Base-by-base conservation (phyloP, 352 stramenopile species). In the Phytophthora kernoviae region DNA sequence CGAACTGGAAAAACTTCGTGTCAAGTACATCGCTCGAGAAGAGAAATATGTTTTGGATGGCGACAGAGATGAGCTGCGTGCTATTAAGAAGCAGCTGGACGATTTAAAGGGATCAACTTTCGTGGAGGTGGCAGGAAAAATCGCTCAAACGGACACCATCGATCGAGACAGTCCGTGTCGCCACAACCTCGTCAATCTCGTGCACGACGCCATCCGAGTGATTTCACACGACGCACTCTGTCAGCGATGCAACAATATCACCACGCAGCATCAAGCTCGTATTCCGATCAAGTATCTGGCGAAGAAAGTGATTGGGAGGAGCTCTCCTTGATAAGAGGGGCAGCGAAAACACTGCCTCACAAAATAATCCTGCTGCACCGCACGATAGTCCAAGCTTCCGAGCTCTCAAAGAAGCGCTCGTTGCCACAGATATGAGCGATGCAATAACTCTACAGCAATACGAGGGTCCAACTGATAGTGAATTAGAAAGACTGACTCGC, bases 21-120 rank as follows among this genome's bases (percentile, higher is more conserved):
- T 94, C 22, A 92, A 92, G 41, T 93, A 93, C 27, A 73, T 90
- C 12, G 86, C 84, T 17, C 76, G 82, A 2, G 86, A 94, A 54
- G 86, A 94, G 50, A 85, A 79, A 34, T 92, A 84, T 47, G 82
- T 93, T 6, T 55, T 94, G 18, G 82, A 92, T 24, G 84, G 84
- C 8, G 84, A 94, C 40, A 80, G 86, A 50, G 80, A 93, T 37
- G 86, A 94, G 48, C 63, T 94, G 15, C 70, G 79, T 36, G 82
- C 79, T 12, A 94, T 94, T 58, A 94, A 93, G 59, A 78, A 87
- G 46, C 86, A 94, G 47, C 62, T 94, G 8, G 82, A 94, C 24
- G 69, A 90, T 22, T 62, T 94, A 5, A 82, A 12, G 68, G 83
- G 11, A 54, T 91, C 24, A 74, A 79, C 10, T 32, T 84, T 4